Conservation (phyloP, 805 yeast genomes). For the Yamadazyma insecticola region DNA sequence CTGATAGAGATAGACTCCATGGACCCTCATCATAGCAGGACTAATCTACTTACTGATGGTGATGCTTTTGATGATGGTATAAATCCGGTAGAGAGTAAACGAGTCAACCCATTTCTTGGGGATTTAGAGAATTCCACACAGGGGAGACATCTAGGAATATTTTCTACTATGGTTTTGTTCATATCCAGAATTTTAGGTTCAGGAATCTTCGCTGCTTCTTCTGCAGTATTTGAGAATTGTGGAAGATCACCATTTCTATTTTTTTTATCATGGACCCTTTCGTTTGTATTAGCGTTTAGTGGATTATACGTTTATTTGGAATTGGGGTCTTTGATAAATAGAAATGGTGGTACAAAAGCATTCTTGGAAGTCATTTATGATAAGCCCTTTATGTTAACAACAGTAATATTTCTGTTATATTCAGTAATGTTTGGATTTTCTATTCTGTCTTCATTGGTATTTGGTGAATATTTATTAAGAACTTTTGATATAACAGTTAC, state of each 20-base stretch:
- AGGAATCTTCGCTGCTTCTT: constrained; percentile 72
- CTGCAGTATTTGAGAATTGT: constrained; percentile 59
- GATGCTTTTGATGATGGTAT: too few species aligned
- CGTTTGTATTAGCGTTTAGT: constrained; percentile 59
- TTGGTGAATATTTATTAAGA: constrained; percentile 55
- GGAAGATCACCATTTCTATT: constrained; percentile 65
- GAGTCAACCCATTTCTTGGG: constrained; percentile 19
- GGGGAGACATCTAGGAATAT: constrained; percentile 70
- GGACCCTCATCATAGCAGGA: too few species aligned
- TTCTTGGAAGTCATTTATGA: constrained; percentile 65
- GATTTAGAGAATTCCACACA: constrained; percentile 57
- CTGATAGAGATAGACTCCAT: too few species aligned
- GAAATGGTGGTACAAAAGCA: constrained; percentile 73
- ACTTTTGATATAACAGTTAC: constrained; percentile 39
- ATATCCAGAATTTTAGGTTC: constrained; percentile 72
- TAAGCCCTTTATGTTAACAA: constrained; percentile 52
- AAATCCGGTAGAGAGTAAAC: too few species aligned
- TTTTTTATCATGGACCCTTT: constrained; percentile 57
- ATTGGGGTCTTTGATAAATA: constrained; percentile 64
- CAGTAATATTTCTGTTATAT: constrained; percentile 46
- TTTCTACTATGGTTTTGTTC: constrained; percentile 59
- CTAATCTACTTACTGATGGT: too few species aligned
- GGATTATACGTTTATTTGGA: constrained; percentile 67
- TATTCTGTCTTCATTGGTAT: constrained; percentile 51
- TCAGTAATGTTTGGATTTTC: constrained; percentile 53